These are phyloP conservation scores for Tylopilus intermedius DNA, from an alignment of 768 basidiomycete species.

Conservation along the genomic window DNA sequence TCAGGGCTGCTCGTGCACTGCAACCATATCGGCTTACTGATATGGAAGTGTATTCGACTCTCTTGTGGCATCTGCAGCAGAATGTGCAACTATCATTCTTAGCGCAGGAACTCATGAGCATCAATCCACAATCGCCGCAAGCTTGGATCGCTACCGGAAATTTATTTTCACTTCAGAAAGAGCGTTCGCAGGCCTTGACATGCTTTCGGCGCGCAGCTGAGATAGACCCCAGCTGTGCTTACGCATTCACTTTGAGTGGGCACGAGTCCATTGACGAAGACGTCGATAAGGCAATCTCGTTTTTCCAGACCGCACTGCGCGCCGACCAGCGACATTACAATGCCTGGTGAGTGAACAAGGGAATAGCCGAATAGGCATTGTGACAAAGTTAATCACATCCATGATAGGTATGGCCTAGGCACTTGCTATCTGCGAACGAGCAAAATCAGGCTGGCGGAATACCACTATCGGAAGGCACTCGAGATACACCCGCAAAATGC, in stretches of 20 bases:
- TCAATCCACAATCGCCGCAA: constrained; percentile 76
- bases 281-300: constrained; percentile 83
- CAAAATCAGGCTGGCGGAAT: constrained; percentile 89
- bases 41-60: constrained; percentile 95
- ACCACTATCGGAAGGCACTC: constrained; percentile 89
- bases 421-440: constrained; percentile 94
- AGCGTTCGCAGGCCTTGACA: constrained; percentile 86
- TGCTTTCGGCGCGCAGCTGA: constrained; percentile 91
- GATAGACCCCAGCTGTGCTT: constrained; percentile 85
- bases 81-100: constrained; percentile 84
- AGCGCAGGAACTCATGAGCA: constrained; percentile 85
- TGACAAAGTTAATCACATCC: constrained; percentile 23
- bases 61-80: constrained; percentile 90
- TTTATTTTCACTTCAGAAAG: constrained; percentile 91
- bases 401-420: constrained; percentile 92
- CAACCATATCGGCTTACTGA: constrained; percentile 89
- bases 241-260: constrained; percentile 93
- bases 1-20: constrained; percentile 70
- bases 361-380: not conserved
- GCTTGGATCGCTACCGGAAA: constrained; percentile 98
- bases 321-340: constrained; percentile 94
- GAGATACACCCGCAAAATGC: constrained; percentile 94
- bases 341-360: constrained; percentile 72
- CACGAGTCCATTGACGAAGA: constrained; percentile 97
- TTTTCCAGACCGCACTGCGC: constrained; percentile 88